Conservation (phyloP, 148 eudicot species). For the Vaccinium corymbosum region DNA sequence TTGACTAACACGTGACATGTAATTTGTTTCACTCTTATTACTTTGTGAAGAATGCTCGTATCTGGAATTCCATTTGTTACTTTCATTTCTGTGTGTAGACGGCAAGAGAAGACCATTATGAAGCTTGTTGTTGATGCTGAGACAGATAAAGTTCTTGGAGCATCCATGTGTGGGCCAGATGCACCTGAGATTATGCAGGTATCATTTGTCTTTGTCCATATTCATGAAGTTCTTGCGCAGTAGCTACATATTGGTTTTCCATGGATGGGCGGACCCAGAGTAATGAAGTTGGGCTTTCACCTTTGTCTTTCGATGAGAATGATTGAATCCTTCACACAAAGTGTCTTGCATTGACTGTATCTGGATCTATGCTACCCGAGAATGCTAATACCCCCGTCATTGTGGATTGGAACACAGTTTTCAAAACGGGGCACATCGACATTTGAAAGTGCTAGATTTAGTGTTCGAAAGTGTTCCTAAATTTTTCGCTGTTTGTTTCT, state of each 20-base stretch:
- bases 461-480: neutral
- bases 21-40: neutral
- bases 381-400: neutral
- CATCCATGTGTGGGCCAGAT: constrained; percentile 99
- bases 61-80: constrained; percentile 11
- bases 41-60: neutral
- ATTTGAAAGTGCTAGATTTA: neutral
- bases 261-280: neutral
- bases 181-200: constrained; percentile 99
- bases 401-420: neutral
- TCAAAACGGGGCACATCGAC: neutral
- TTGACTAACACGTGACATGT: neutral
- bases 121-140: constrained; percentile 90
- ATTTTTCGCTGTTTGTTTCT: neutral
- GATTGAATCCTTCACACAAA: neutral
- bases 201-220: neutral
- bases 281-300: neutral
- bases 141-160: constrained; percentile 94
- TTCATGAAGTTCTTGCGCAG: neutral
- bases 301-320: neutral
- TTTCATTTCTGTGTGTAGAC: constrained; percentile 36
- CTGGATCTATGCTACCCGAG: neutral
- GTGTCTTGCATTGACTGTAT: neutral
- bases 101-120: constrained; percentile 89
- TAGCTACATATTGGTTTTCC: neutral